Evolutionary conservation across 1,139 yeast species (phyloP), one percentile per base, ranked within the genome.

Genomic region (Yamadazyma pseudoaaseri): DNA sequence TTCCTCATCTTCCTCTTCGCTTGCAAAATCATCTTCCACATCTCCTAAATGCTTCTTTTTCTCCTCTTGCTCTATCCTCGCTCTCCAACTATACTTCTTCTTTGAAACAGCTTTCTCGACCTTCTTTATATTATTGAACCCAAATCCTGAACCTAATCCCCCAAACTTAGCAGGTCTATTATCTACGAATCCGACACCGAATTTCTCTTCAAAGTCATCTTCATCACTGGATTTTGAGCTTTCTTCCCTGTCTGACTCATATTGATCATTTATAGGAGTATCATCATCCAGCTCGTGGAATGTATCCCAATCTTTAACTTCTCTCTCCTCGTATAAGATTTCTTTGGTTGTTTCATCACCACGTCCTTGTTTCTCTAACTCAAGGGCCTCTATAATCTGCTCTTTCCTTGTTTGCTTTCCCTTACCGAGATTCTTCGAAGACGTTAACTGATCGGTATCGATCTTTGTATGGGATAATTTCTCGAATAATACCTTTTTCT

Each of bases 381-480:
- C 76, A 30, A 87, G 55, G 0, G 96, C 96, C 50, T 86, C 95
- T 8, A 73, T 62, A 59, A 86, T 74, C 43, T 76, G 78, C 48
- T 86, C 94, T 34, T 70, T 72, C 45, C 74, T 78, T 1, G 96
- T 85, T 42, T 77, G 81, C 43, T 73, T 76, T 3, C 95, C 95
- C 20, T 77, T 74, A 36, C 97, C 97, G 33, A 90, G 68, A 2
- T 76, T 71, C 54, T 86, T 86, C 24, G 94, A 75, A 26, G 92
- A 82, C 14, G 79, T 79, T 45, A 86, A 63, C 12, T 76, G 49
- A 0, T 79, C 62, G 0, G 95, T 79, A 50, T 90, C 96, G 28
- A 90, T 73, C 43, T 81, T 78, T 2, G 95, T 80, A 15, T 70
- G 70, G 26, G 82, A 70, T 29, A 92, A 69, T 54, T 89, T 90